Base-by-base conservation (phyloP, 495 filamentous ascomycete species). In the Sphaerosporella brunnea region DNA sequence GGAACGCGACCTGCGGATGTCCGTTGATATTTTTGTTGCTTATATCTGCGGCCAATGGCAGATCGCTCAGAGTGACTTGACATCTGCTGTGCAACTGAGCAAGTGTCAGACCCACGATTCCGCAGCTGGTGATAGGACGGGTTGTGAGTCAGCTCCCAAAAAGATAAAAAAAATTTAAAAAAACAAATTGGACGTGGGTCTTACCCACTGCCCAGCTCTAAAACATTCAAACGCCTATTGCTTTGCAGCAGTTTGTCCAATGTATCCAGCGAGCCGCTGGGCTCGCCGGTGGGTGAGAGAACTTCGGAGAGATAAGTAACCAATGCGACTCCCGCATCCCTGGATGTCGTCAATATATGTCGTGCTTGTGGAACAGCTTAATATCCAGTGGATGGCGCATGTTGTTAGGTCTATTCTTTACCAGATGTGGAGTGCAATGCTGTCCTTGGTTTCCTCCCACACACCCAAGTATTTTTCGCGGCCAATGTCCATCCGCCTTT, bases 391-490 rank as follows among this genome's bases (percentile, higher is more conserved):
- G n/a, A n/a, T n/a, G n/a, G n/a, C n/a, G n/a, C n/a, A n/a, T n/a
- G n/a, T n/a, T n/a, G n/a, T n/a, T n/a, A n/a, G n/a, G n/a, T n/a
- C n/a, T n/a, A n/a, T n/a, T n/a, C n/a, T 45, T 63, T 77, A 88
- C 90, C 90, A 97, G 38, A 96, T 75, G 64, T 97, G 90, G 13
- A 86, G 72, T 13, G 88, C 87, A 55, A 97, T 94, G 60, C 83
- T 93, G 60, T 96, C 86, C 4, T 87, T 88, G 1, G 85, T 85
- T 50, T 96, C 87, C 57, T 97, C 90, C 67, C 80, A 81, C 18
- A 95, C 73, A 42, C 50, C 55, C 32, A 74, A 53, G 1, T 20
- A 19, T 2, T 1, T 34, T 19, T 3, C 1, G 2, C 18, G 11
- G 1, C 43, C 43, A 46, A 46, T 32, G 24, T 46, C 28, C 2